Conservation (phyloP, 768 basidiomycete species). For the Pisolithus tinctorius region DNA sequence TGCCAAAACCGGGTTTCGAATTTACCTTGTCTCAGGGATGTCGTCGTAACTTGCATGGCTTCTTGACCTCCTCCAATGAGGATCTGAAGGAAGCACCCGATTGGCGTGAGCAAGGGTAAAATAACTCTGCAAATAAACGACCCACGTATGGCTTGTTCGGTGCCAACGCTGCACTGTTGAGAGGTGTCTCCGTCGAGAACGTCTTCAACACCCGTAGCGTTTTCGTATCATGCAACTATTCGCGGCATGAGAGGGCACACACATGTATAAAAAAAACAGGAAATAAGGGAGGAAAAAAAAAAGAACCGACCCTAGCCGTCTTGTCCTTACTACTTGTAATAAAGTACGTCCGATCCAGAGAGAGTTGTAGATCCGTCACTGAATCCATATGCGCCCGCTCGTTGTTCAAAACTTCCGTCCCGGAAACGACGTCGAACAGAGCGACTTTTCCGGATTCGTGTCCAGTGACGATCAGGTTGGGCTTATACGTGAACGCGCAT, state of each 20-base stretch:
- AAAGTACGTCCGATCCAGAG: constrained; percentile 88
- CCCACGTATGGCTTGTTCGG: constrained; percentile 79
- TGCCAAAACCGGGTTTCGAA: constrained; percentile 99
- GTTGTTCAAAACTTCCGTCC: constrained; percentile 76
- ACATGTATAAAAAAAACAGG: background rate
- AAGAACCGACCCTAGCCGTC: constrained; percentile 69
- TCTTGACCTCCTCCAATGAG: constrained; percentile 96
- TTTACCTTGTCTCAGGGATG: constrained; percentile 88
- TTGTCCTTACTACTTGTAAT: constrained; percentile 97
- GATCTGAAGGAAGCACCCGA: constrained; percentile 38
- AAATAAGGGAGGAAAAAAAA: background rate
- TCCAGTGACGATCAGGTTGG: constrained; percentile 80
- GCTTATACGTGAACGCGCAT: constrained; percentile 79
- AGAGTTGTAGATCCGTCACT: constrained; percentile 90
- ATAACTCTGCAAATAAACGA: background rate
- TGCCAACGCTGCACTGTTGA: constrained; percentile 89
- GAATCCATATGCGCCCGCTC: constrained; percentile 83
- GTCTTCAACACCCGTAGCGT: constrained; percentile 90
- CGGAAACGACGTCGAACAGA: constrained; percentile 81
- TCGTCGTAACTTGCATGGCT: constrained; percentile 96
- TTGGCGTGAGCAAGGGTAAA: background rate
- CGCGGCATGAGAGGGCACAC: background rate
- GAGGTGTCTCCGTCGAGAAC: constrained; percentile 85
- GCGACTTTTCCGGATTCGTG: constrained; percentile 96
- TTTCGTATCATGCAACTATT: constrained; percentile 81